Conservation (phyloP, 164 flowering plant genomes). For the Vitis amurensis region DNA sequence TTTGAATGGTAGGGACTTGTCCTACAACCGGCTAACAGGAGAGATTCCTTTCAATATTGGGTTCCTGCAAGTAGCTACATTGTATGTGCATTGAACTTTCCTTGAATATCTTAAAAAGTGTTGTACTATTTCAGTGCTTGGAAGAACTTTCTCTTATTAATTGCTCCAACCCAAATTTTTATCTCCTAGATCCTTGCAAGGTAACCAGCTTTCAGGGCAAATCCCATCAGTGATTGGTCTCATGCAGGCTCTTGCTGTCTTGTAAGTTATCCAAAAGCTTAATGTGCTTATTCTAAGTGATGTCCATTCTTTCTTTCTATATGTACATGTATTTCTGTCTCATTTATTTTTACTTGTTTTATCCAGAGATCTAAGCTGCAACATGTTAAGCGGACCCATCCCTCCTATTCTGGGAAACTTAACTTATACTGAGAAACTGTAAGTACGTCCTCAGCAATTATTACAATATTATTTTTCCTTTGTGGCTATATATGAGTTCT, state of each 20-base stretch:
- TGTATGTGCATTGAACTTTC: constrained; percentile 46
- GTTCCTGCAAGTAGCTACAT: constrained; percentile 94
- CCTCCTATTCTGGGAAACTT: constrained; percentile 85
- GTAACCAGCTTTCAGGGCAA: constrained; percentile 70
- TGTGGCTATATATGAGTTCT: too few species aligned
- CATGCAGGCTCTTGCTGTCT: constrained; percentile 99
- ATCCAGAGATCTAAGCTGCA: constrained; percentile 88
- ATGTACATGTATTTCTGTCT: background rate
- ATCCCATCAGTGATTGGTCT: constrained; percentile 93
- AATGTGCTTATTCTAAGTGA: background rate
- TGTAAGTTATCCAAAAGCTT: constrained; percentile 55
- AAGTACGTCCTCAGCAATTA: constrained; percentile 19
- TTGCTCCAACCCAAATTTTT: background rate
- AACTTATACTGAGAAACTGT: constrained; percentile 84
- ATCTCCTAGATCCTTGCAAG: constrained; percentile 76
- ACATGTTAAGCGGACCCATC: constrained; percentile 73
- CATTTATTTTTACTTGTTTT: background rate
- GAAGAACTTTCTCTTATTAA: background rate
- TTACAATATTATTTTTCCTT: background rate
- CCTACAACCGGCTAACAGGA: constrained; percentile 83
- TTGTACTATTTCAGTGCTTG: background rate
- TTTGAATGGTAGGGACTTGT: constrained; percentile 55
- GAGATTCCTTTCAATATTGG: constrained; percentile 98
- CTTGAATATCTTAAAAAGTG: background rate
- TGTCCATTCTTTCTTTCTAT: background rate